phyloP scores from a whole-genome alignment of 2,329 filamentous ascomycete genomes.

The Diaporthe citrichinensis region DNA sequence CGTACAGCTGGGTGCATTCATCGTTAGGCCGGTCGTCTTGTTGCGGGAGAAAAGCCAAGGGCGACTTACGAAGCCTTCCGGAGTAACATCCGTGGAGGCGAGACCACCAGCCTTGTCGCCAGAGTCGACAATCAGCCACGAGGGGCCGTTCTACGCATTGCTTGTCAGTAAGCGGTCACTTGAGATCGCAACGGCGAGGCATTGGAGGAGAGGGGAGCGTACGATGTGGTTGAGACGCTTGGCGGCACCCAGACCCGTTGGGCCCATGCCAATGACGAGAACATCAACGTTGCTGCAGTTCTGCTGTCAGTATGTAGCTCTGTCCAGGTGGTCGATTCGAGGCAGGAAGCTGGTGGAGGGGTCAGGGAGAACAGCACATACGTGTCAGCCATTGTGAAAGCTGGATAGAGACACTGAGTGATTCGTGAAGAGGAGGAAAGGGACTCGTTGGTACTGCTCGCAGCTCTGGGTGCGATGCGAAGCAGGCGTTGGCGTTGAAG shows the following conservation, averaged over 20 bases:
- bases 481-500: slow-evolving; percentile 31
- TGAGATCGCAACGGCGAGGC: slow-evolving; percentile 42
- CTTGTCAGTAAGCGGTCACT: slow-evolving; percentile 46
- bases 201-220: slow-evolving; percentile 57
- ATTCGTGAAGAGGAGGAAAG: slow-evolving; percentile 23
- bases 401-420: slow-evolving; percentile 23
- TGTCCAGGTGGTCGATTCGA: background rate
- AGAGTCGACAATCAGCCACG: slow-evolving; percentile 96
- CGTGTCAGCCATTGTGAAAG: slow-evolving; percentile 49
- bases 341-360: slow-evolving; percentile 5
- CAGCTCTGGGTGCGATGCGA: slow-evolving; percentile 15
- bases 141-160: slow-evolving; percentile 80
- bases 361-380: slow-evolving; percentile 41
- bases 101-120: slow-evolving; percentile 95
- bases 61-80: slow-evolving; percentile 90
- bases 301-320: slow-evolving; percentile 37
- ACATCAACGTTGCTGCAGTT: slow-evolving; percentile 87
- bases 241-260: slow-evolving; percentile 96
- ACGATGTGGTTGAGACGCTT: slow-evolving; percentile 98
- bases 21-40: background rate
- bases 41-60: slow-evolving; percentile 34
- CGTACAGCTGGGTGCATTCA: slow-evolving; percentile 81
- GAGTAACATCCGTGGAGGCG: slow-evolving; percentile 93
- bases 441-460: slow-evolving; percentile 32
- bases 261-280: slow-evolving; percentile 97